These are phyloP conservation scores for Fusarium temperatum DNA, from an alignment of 2,329 filamentous ascomycete genomes.

Conservation along the genomic window DNA sequence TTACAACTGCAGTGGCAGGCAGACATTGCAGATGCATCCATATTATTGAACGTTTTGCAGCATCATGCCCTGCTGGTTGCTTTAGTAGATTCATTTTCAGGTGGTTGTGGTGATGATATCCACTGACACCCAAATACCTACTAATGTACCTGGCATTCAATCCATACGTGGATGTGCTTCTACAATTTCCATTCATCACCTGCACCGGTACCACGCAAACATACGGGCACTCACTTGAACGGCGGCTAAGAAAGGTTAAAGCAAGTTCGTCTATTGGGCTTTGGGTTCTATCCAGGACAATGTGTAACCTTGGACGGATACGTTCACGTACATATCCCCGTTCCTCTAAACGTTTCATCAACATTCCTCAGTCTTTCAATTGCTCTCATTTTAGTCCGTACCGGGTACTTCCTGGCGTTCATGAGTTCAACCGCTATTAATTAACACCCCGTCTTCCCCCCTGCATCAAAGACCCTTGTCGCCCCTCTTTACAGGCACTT, in stretches of 20 bases:
- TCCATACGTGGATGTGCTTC: background rate
- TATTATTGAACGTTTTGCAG: constrained; percentile 7
- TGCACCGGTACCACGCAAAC: constrained; percentile 19
- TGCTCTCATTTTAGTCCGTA: constrained; percentile 11
- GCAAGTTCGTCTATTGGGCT: background rate
- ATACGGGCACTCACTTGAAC: constrained; percentile 5
- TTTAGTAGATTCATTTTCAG: constrained; percentile 32
- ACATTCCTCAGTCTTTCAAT: constrained; percentile 23
- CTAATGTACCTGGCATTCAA: background rate
- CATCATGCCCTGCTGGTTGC: background rate
- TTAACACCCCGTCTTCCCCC: constrained; percentile 34
- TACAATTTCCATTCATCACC: background rate
- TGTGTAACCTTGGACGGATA: constrained; percentile 12
- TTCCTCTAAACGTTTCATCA: constrained; percentile 33
- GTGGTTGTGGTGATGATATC: constrained; percentile 31
- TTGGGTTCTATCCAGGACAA: background rate
- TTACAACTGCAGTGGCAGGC: no score
- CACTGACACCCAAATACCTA: constrained; percentile 2
- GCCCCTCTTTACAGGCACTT: constrained; percentile 22
- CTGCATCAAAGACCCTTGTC: constrained; percentile 39
- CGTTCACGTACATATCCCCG: constrained; percentile 24
- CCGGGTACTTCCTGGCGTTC: constrained; percentile 23
- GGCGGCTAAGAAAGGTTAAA: constrained; percentile 2
- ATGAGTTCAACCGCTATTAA: constrained; percentile 12
- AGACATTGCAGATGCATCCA: background rate